Base-by-base conservation (phyloP, 2,329 filamentous ascomycete genomes). In the Phialophora expanda region DNA sequence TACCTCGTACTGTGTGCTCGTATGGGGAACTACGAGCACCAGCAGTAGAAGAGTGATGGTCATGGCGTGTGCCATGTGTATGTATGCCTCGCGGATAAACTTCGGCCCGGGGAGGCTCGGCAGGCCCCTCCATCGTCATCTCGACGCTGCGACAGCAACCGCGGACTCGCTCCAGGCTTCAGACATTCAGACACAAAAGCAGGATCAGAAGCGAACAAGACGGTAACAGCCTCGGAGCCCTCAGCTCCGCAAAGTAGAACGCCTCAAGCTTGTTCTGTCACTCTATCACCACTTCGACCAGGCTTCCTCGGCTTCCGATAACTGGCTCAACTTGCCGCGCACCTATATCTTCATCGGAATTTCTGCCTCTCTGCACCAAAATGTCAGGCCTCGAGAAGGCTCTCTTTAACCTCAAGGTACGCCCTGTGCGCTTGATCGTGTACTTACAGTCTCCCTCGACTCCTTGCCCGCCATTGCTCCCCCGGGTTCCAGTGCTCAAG, bases 391-490 rank as follows among this genome's bases (percentile, higher is more conserved):
- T 73, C 17, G 71, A 73, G 53, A 72, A 73, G 66, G 71, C 72
- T 44, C 71, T 74, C 11, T 77, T 79, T 55, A 71, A 76, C 34
- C 74, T 81, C 8, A 74, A 73, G n/a, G 30, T 65, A 57, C 76
- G 61, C 81, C 80, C 8, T 34, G 26, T 55, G 11, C 55, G 17
- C 38, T 44, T 44, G 38, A 44, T n/a, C 17, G 17, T 44, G 17
- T 5, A n/a, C 38, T n/a, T 44, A 2, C 0, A n/a, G 3, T 44
- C 6, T n/a, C 38, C 34, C 12, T 44, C 38, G 8, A 44, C 38
- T 44, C 17, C 38, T 44, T 17, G 38, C 38, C 38, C 4, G 17
- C 1, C 4, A 6, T 7, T n/a, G 17, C 7, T 1, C 6, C 17
- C 6, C 38, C 17, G 24, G 1, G 38, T 44, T n/a, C 38, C 6